Conservation (phyloP, 768 basidiomycete species). For the Lactarius hengduanensis region DNA sequence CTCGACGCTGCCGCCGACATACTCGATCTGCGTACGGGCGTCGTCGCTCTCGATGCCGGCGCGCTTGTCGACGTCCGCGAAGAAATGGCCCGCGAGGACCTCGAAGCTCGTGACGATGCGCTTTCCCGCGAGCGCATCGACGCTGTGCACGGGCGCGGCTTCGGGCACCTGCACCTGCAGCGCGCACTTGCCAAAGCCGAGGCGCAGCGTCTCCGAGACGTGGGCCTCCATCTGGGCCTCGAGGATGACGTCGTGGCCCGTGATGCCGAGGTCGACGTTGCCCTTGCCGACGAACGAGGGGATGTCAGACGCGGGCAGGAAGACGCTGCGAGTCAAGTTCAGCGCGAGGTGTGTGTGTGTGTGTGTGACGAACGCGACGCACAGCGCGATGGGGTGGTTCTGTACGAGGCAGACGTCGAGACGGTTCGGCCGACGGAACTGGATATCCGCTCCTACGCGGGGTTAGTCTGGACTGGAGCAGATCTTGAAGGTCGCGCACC, state of each 20-base stretch:
- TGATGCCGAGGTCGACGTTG: slow-evolving; percentile 94
- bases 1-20: slow-evolving; percentile 97
- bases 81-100: slow-evolving; percentile 79
- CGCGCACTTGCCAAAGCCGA: slow-evolving; percentile 91
- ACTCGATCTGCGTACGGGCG: slow-evolving; percentile 79
- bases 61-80: slow-evolving; percentile 59
- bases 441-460: slow-evolving; percentile 83
- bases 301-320: slow-evolving; percentile 95
- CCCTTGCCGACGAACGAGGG: slow-evolving; percentile 99
- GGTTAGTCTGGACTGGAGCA: background rate
- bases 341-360: background rate
- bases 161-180: slow-evolving; percentile 93
- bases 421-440: slow-evolving; percentile 83
- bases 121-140: slow-evolving; percentile 84
- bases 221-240: slow-evolving; percentile 80
- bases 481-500: slow-evolving; percentile 44
- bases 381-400: slow-evolving; percentile 95
- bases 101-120: slow-evolving; percentile 95
- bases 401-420: slow-evolving; percentile 92
- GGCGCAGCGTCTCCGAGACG: slow-evolving; percentile 75
- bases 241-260: slow-evolving; percentile 95
- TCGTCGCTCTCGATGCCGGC: slow-evolving; percentile 51
- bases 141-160: slow-evolving; percentile 57
- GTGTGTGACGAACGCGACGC: slow-evolving; percentile 32
- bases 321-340: slow-evolving; percentile 57